phyloP scores from a whole-genome alignment of 805 yeast species.

The Lachancea sp. region DNA sequence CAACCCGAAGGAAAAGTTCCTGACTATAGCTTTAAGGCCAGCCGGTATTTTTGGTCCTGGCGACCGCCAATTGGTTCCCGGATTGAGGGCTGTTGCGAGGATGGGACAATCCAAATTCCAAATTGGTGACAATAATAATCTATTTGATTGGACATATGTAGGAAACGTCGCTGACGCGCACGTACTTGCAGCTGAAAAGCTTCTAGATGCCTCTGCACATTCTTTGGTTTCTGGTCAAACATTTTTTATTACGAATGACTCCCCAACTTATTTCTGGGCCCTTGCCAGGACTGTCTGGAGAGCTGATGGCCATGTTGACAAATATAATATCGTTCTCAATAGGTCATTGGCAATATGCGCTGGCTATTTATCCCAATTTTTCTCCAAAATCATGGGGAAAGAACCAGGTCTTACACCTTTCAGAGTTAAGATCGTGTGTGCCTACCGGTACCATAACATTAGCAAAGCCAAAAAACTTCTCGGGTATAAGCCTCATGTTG shows the following conservation, averaged over 20 bases:
- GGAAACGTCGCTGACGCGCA: slow-evolving; percentile 98
- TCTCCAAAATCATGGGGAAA: slow-evolving; percentile 63
- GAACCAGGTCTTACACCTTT: slow-evolving; percentile 95
- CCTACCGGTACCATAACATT: slow-evolving; percentile 88
- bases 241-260: slow-evolving; percentile 87
- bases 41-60: slow-evolving; percentile 99
- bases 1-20: slow-evolving; percentile 45
- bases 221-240: slow-evolving; percentile 69
- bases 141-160: slow-evolving; percentile 97
- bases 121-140: slow-evolving; percentile 86
- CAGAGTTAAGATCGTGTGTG: slow-evolving; percentile 88
- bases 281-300: slow-evolving; percentile 96
- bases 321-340: slow-evolving; percentile 57
- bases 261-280: slow-evolving; percentile 96
- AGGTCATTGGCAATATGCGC: slow-evolving; percentile 72
- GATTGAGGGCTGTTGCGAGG: slow-evolving; percentile 73
- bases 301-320: slow-evolving; percentile 82
- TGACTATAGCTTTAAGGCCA: slow-evolving; percentile 86
- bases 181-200: slow-evolving; percentile 78
- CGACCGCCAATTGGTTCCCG: slow-evolving; percentile 94
- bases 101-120: slow-evolving; percentile 88
- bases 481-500: slow-evolving; percentile 77
- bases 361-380: slow-evolving; percentile 75
- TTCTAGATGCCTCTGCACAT: slow-evolving; percentile 44
- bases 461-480: slow-evolving; percentile 72